phyloP scores from a whole-genome alignment of 768 basidiomycete genomes.

The Serendipita sp. region DNA sequence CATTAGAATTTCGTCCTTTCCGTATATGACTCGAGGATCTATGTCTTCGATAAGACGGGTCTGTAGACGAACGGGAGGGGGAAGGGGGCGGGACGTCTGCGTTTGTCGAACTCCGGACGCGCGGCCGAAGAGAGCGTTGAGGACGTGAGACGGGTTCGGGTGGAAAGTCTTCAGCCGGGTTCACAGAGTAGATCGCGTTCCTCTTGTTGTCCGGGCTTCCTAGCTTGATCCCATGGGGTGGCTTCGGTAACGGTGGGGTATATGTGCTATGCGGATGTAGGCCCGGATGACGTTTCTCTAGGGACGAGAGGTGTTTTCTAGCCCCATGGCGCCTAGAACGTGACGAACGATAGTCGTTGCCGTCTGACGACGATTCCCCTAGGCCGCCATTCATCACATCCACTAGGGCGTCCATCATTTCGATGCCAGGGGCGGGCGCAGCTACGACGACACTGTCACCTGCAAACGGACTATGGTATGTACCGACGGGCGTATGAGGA shows the following conservation, averaged over 20 bases:
- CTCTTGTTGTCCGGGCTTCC: slow-evolving; percentile 22
- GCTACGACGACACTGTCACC: slow-evolving; percentile 39
- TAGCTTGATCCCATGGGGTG: slow-evolving; percentile 62
- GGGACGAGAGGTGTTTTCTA: slow-evolving; percentile 16
- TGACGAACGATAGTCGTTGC: slow-evolving; percentile 7
- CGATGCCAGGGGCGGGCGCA: slow-evolving; percentile 62
- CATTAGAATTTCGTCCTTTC: neutral
- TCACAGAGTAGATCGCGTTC: neutral
- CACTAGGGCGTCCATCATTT: slow-evolving; percentile 76
- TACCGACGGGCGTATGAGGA: slow-evolving; percentile 8
- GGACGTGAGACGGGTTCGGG: neutral
- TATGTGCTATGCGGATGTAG: slow-evolving; percentile 55
- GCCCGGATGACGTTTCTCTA: slow-evolving; percentile 34
- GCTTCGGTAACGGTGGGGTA: slow-evolving; percentile 58
- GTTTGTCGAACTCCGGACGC: neutral
- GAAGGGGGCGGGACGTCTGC: slow-evolving; percentile 5
- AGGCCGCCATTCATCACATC: slow-evolving; percentile 65
- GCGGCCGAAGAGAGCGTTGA: neutral
- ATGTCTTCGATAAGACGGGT: neutral
- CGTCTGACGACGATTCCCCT: neutral
- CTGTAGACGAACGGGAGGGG: slow-evolving; percentile 6
- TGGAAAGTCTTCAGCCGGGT: neutral
- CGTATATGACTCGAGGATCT: neutral
- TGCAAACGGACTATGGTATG: slow-evolving; percentile 6
- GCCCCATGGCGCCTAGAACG: slow-evolving; percentile 24